phyloP scores from a whole-genome alignment of 2,329 filamentous ascomycete genomes.

The Lachnellula willkommii region DNA sequence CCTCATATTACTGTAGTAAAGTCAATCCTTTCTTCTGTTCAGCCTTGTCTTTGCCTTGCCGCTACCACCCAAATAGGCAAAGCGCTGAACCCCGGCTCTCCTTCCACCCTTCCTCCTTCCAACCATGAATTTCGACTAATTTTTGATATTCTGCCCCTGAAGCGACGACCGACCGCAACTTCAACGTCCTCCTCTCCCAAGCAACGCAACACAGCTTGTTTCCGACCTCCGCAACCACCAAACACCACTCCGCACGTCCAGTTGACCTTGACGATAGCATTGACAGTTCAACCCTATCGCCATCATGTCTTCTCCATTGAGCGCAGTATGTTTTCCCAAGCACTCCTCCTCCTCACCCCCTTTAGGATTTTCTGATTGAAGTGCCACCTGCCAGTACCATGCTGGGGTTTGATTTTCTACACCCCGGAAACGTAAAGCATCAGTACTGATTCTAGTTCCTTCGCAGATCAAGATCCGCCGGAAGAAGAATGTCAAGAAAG shows the following conservation, averaged over 20 bases:
- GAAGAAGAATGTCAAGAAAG: constrained; percentile 94
- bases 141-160: constrained; percentile 20
- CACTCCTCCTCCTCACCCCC: constrained; percentile 21
- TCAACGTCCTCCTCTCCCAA: constrained; percentile 23
- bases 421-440: constrained; percentile 15
- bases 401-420: constrained; percentile 22
- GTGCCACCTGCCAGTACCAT: constrained; percentile 24
- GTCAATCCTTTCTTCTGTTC: neutral
- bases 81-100: constrained; percentile 3
- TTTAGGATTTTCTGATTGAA: constrained; percentile 29
- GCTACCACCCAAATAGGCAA: constrained; percentile 11
- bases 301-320: constrained; percentile 49
- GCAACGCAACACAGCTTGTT: constrained; percentile 19
- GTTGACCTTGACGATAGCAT: constrained; percentile 12
- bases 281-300: constrained; percentile 6
- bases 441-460: constrained; percentile 25
- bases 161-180: constrained; percentile 22
- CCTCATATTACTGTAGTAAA: neutral
- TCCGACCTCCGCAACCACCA: constrained; percentile 8
- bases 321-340: constrained; percentile 41
- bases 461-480: constrained; percentile 88
- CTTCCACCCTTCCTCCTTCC: constrained; percentile 2
- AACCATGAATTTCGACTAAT: constrained; percentile 18
- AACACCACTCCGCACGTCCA: constrained; percentile 12
- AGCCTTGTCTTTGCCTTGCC: constrained; percentile 1